Conservation (phyloP, 1,284 basidiomycete genomes). For the Lignosus rhinocerotis region DNA sequence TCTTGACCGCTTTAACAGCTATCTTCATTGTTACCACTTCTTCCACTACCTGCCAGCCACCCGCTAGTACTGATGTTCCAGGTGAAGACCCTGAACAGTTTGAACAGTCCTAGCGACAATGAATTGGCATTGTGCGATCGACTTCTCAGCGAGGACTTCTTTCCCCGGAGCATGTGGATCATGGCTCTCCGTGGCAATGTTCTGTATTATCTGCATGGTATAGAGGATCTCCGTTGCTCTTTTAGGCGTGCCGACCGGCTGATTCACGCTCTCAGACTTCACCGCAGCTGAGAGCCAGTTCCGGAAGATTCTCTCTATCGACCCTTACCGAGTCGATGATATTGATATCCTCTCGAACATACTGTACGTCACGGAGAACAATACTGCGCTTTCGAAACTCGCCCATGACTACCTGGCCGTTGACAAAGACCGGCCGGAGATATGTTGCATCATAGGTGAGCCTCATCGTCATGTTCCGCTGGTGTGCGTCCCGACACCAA, state of each 20-base stretch:
- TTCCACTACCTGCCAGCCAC: conserved; percentile 67
- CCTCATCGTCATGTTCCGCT: conserved; percentile 13
- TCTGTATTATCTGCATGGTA: conserved; percentile 89
- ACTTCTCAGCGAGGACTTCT: conserved; percentile 69
- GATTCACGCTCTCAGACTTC: conserved; percentile 61
- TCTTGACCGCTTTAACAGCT: conserved; percentile 45
- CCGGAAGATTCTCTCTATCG: conserved; percentile 74
- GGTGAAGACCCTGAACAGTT: conserved; percentile 85
- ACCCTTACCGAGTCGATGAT: conserved; percentile 92
- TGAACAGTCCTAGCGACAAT: conserved; percentile 86
- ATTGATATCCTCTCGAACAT: conserved; percentile 98
- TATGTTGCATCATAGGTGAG: conserved; percentile 92
- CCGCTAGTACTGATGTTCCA: conserved; percentile 87
- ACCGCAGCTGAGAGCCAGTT: conserved; percentile 82
- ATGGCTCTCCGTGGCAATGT: conserved; percentile 85
- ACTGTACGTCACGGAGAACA: conserved; percentile 92
- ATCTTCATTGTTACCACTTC: conserved; percentile 60
- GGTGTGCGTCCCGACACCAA: background rate
- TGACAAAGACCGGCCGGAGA: conserved; percentile 91
- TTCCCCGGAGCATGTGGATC: conserved; percentile 85
- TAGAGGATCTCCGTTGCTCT: conserved; percentile 1
- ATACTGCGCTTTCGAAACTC: conserved; percentile 85
- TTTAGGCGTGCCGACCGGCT: conserved; percentile 4
- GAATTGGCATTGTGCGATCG: conserved; percentile 79
- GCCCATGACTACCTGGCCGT: conserved; percentile 89